Base-by-base conservation (phyloP, 495 filamentous ascomycete species). In the Penicillium dipodomyicola region DNA sequence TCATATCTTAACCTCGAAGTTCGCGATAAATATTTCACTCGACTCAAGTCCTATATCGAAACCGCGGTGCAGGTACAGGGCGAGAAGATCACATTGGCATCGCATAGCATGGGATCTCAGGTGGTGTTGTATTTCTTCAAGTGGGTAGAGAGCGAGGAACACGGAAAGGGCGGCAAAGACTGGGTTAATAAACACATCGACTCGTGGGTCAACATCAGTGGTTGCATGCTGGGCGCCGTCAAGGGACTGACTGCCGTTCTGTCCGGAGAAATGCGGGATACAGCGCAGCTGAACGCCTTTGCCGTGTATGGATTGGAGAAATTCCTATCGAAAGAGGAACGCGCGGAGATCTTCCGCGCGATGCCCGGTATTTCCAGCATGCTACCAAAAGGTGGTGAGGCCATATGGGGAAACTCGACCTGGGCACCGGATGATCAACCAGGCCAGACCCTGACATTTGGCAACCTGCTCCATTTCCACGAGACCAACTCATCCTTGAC, bases 331-430 rank as follows among this genome's bases (percentile, higher is more conserved):
- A 89, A 87, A 57, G 83, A 91, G 51, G 94, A 98, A 68, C 83
- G 94, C 44, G 90, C 88, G 7, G 91, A 97, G 67, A 91, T 98
- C 32, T 96, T 98, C 77, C 85, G 95, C 49, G 90, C 91, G 30
- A 97, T 97, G 92, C 95, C 94, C 0, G 94, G 94, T 5, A 90
- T 96, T 50, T 93, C 89, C 17, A 92, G 89, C 54, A 97, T 98
- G 92, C 80, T 98, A 1, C 94, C 94, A n/a, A 92, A 96, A 49
- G 94, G 95, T 25, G 94, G 94, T 23, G 84, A 94, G 50, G 89
- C 88, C 5, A 87, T 98, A 20, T 98, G 94, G 94, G 94, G 94
- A 20, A 92, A 97, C 63, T 67, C 82, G 17, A 89, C 86, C 40
- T 90, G 89, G 83, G 94, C 94, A 4, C 94, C 94, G 0, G 94